Conservation (phyloP, 148 eudicot genomes). For the Dianthus caryophyllus region DNA sequence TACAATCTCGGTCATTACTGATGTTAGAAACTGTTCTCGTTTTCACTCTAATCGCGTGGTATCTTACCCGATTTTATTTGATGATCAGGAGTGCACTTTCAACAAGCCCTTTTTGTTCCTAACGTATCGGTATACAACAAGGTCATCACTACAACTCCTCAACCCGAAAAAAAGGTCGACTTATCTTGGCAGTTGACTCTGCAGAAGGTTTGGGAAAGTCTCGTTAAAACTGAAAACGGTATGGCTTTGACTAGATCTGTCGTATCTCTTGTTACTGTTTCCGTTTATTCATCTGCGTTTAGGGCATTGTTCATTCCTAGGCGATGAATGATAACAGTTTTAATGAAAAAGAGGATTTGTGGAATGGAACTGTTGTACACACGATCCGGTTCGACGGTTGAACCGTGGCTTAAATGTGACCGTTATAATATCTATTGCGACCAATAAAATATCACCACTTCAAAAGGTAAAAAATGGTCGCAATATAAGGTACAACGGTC, state of each 20-base stretch:
- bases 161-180: conserved; percentile 57
- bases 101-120: conserved; percentile 92
- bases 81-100: conserved; percentile 73
- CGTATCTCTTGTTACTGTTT: neutral
- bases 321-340: neutral
- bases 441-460: no score
- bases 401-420: no score
- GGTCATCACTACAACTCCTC: conserved; percentile 51
- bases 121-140: conserved; percentile 84
- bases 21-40: no score
- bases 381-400: no score
- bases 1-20: neutral
- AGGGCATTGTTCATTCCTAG: neutral
- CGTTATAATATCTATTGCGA: no score
- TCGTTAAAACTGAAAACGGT: conserved; percentile 60
- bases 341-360: no score
- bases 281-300: neutral
- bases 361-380: no score
- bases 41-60: no score
- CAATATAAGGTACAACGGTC: no score
- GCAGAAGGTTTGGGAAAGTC: conserved; percentile 81
- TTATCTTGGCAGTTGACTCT: conserved; percentile 85
- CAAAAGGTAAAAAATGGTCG: no score
- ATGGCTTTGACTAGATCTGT: neutral
- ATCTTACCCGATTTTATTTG: conserved; percentile 9